Evolutionary conservation across 495 filamentous ascomycete genomes (phyloP).

Genomic region (Aeminium ludgeri): DNA sequence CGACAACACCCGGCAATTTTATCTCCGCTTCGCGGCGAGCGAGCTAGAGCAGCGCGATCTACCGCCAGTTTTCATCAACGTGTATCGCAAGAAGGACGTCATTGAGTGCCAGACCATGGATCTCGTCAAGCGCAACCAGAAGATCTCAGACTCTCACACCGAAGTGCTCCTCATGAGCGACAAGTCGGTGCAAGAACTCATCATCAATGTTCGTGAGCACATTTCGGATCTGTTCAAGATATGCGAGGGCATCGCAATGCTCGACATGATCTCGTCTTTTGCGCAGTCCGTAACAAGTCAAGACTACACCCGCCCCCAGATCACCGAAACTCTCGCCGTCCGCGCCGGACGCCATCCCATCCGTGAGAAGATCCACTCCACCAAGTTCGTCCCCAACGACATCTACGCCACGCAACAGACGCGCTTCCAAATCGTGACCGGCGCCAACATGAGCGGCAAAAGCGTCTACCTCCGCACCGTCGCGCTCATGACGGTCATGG

Average conservation of each 20-base stretch:
- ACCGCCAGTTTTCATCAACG: slow-evolving; percentile 62
- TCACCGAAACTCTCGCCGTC: slow-evolving; percentile 60
- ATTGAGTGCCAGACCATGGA: slow-evolving; percentile 77
- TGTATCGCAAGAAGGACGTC: slow-evolving; percentile 48
- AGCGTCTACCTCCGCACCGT: slow-evolving; percentile 80
- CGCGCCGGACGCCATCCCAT: slow-evolving; percentile 74
- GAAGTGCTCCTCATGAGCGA: slow-evolving; percentile 70
- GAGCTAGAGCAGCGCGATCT: slow-evolving; percentile 47
- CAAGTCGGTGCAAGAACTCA: slow-evolving; percentile 50
- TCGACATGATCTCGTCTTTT: slow-evolving; percentile 80
- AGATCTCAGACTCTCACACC: slow-evolving; percentile 46
- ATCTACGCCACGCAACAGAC: slow-evolving; percentile 61
- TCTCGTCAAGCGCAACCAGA: slow-evolving; percentile 46
- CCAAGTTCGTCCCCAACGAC: slow-evolving; percentile 71
- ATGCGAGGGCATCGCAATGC: slow-evolving; percentile 70
- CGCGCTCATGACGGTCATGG: slow-evolving; percentile 76
- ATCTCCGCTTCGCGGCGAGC: slow-evolving; percentile 46
- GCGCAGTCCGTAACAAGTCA: slow-evolving; percentile 57
- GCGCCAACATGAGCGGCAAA: slow-evolving; percentile 98
- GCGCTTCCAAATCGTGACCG: slow-evolving; percentile 85
- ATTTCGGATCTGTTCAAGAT: slow-evolving; percentile 56
- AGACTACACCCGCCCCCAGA: slow-evolving; percentile 66
- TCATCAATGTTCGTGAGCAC: slow-evolving; percentile 46
- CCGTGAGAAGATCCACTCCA: slow-evolving; percentile 49
- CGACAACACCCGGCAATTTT: slow-evolving; percentile 64